Base-by-base conservation (phyloP, 805 yeast species). In the Lachancea meyersii region DNA sequence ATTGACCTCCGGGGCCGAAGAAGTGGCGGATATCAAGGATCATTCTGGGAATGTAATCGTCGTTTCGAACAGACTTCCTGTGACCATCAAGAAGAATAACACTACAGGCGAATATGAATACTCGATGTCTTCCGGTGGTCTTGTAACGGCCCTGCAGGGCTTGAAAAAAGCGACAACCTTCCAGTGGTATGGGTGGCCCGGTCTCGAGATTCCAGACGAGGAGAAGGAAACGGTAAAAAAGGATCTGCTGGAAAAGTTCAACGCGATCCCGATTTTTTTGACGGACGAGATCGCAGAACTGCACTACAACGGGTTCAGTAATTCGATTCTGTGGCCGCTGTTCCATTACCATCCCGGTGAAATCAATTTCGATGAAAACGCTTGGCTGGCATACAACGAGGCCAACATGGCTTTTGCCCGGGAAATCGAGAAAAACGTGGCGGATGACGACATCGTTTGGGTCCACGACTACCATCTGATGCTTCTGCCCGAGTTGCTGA, bases 121-220 rank as follows among this genome's bases (percentile, higher is more conserved):
- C 63, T 67, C 80, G 38, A 86, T 93, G 97, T 88, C 97, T 23
- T 85, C 96, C 1, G 99, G 99, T 21, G 99, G 99, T 1, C 75
- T 93, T 38, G 98, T 94, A 19, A 87, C 97, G 1, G 98, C 97
- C 0, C 69, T 93, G 32, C 95, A 89, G 57, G 97, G 97, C 1
- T 68, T 93, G 41, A 86, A 86, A 62, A 84, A 85, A 57, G 67
- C 81, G 2, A 79, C 86, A 8, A 81, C 83, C 38, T 88, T 88
- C 65, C 93, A 88, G 60, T 93, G 99, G 99, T 80, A 86, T 56
- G 99, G 99, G 13, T 93, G 99, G 99, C 96, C 97, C 1, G 94
- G 91, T 9, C 65, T 88, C 58, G 95, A 88, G 53, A 75, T 93
- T 4, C 95, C 95, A 1, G 85, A 73, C 20, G 73, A 72, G 34